Evolutionary conservation across 2,329 filamentous ascomycete genomes (phyloP).

Genomic region (Aspergillus chevalieri): DNA sequence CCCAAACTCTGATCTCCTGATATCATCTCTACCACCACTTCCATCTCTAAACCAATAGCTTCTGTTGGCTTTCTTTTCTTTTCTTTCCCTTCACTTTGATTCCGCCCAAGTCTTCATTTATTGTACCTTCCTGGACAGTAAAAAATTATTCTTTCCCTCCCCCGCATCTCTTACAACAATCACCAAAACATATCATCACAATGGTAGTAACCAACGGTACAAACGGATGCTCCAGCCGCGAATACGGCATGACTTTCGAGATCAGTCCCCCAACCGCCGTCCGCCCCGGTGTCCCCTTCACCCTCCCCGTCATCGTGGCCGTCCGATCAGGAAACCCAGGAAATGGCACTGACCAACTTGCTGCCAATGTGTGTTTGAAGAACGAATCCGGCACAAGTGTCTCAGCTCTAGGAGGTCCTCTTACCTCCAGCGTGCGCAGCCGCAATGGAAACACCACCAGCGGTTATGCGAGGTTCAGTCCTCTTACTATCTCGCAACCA

Average conservation of each 20-base stretch:
- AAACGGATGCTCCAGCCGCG: constrained; percentile 15
- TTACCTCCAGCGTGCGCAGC: constrained; percentile 29
- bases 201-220: constrained; percentile 11
- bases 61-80: too few relatives aligned
- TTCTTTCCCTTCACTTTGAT: too few relatives aligned
- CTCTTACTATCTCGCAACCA: constrained; percentile 25
- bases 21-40: not conserved
- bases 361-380: constrained; percentile 22
- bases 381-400: constrained; percentile 19
- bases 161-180: too few relatives aligned
- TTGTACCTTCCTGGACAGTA: too few relatives aligned
- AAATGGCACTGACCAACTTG: constrained; percentile 18
- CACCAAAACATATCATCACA: not conserved
- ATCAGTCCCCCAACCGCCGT: constrained; percentile 21
- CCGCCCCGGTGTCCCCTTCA: constrained; percentile 21
- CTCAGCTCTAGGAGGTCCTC: constrained; percentile 18
- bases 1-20: not conserved
- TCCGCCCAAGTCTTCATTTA: too few relatives aligned
- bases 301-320: constrained; percentile 25
- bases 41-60: not conserved
- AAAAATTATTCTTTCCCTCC: too few relatives aligned
- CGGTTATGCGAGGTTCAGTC: constrained; percentile 25
- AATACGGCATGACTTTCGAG: constrained; percentile 27
- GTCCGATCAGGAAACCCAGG: constrained; percentile 20
- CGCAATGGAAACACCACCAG: constrained; percentile 22